phyloP scores from a whole-genome alignment of 805 yeast genomes.

The Saccharomycodes ludwigii region DNA sequence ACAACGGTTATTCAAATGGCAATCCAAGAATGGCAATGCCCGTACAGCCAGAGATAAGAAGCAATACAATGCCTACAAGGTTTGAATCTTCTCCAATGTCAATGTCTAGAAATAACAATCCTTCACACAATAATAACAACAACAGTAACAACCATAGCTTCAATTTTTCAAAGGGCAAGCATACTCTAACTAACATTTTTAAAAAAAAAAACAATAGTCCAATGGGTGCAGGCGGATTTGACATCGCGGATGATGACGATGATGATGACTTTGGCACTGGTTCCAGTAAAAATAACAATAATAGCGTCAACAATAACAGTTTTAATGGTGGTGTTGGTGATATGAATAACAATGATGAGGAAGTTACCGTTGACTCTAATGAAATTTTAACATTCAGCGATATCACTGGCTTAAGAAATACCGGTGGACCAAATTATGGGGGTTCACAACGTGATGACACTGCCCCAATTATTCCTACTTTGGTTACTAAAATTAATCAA shows the following conservation, averaged over 20 bases:
- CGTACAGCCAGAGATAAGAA: no score
- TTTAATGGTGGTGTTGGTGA: slow-evolving; percentile 21
- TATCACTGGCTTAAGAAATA: slow-evolving; percentile 47
- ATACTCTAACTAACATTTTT: slow-evolving; percentile 3
- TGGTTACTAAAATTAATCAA: slow-evolving; percentile 26
- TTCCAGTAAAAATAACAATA: not conserved
- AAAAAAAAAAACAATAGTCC: slow-evolving; percentile 5
- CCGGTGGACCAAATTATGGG: slow-evolving; percentile 49
- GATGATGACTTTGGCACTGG: no score
- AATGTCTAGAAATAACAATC: no score
- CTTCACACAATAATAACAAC: no score
- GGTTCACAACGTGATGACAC: slow-evolving; percentile 37
- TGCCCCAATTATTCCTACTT: slow-evolving; percentile 65
- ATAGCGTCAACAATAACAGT: slow-evolving; percentile 4
- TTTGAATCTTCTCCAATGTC: no score
- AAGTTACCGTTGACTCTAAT: slow-evolving; percentile 21
- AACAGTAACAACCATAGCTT: not conserved
- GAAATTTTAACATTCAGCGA: slow-evolving; percentile 48
- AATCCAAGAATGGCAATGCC: no score
- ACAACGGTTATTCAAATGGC: no score
- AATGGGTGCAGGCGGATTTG: no score
- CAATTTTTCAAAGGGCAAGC: not conserved
- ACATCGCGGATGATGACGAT: no score
- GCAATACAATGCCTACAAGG: no score
- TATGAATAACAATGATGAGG: slow-evolving; percentile 29